Conservation (phyloP, 2,329 filamentous ascomycete genomes). For the Volutella citrinella region DNA sequence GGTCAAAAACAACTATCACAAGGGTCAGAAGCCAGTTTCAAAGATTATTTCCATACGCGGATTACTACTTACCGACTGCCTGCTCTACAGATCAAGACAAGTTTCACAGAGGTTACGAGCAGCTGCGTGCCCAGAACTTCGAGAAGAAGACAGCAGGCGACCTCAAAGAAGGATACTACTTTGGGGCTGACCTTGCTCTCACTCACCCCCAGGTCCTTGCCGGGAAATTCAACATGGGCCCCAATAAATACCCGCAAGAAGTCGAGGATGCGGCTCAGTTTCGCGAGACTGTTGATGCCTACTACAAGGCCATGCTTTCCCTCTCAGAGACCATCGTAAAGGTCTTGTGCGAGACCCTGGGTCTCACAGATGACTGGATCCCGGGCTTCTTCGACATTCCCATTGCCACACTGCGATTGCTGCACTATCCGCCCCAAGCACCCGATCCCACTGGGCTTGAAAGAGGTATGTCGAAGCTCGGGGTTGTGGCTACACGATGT, state of each 20-base stretch:
- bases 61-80: background rate
- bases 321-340: slow-evolving; percentile 4
- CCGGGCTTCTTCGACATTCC: slow-evolving; percentile 7
- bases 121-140: slow-evolving; percentile 10
- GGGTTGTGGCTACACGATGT: too few relatives aligned
- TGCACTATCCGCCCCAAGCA: slow-evolving; percentile 10
- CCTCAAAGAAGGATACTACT: slow-evolving; percentile 9
- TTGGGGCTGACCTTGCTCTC: slow-evolving; percentile 3
- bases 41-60: too few relatives aligned
- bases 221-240: slow-evolving; percentile 7
- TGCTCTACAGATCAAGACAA: slow-evolving; percentile 1
- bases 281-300: slow-evolving; percentile 1
- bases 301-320: background rate
- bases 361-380: slow-evolving; percentile 5
- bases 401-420: slow-evolving; percentile 8
- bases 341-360: slow-evolving; percentile 5
- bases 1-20: slow-evolving; percentile 8
- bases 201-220: slow-evolving; percentile 6
- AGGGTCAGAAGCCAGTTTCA: too few relatives aligned
- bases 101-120: slow-evolving; percentile 9
- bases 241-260: slow-evolving; percentile 8
- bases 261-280: slow-evolving; percentile 3
- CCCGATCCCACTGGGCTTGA: slow-evolving; percentile 7
- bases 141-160: slow-evolving; percentile 9
- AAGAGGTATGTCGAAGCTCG: slow-evolving; percentile 9